Evolutionary conservation across 169 alveolate species (phyloP).

Genomic region (Eimeria falciformis): DNA sequence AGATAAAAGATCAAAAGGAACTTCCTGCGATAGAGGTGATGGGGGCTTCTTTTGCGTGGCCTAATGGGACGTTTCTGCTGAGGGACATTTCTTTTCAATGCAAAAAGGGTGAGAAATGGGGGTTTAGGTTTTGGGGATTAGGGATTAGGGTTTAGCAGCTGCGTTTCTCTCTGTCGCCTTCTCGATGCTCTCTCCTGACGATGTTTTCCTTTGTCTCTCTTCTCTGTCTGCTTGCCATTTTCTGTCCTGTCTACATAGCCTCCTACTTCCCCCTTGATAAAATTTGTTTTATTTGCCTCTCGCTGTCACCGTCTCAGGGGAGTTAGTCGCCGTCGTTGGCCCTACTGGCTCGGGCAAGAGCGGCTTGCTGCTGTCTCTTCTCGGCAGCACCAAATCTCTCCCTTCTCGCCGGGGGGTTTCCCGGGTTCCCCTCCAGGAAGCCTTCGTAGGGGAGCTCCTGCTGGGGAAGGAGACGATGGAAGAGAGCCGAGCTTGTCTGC

Average conservation of each 20-base stretch:
- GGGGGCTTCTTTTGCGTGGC: constrained; percentile 78
- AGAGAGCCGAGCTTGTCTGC: no score
- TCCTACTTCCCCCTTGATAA: neutral
- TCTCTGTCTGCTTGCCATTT: neutral
- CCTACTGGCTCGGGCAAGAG: constrained; percentile 92
- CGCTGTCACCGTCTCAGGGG: constrained; percentile 82
- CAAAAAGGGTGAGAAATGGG: no score
- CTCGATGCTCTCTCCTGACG: no score
- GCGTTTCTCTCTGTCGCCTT: no score
- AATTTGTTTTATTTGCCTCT: neutral
- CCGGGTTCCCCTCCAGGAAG: neutral
- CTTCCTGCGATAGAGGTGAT: constrained; percentile 13
- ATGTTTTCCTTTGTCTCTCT: no score
- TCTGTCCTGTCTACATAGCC: neutral
- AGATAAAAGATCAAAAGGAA: no score
- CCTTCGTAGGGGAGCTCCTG: constrained; percentile 21
- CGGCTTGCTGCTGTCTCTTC: constrained; percentile 85
- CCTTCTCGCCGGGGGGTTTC: neutral
- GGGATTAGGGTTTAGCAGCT: no score
- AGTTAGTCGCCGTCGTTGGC: constrained; percentile 88
- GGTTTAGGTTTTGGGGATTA: constrained; percentile 60
- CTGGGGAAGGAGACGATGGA: no score
- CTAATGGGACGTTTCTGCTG: constrained; percentile 79
- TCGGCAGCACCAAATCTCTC: constrained; percentile 82
- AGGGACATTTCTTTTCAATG: constrained; percentile 81